Base-by-base conservation (phyloP, 1,139 yeast genomes). In the Hyphopichia fennica region DNA sequence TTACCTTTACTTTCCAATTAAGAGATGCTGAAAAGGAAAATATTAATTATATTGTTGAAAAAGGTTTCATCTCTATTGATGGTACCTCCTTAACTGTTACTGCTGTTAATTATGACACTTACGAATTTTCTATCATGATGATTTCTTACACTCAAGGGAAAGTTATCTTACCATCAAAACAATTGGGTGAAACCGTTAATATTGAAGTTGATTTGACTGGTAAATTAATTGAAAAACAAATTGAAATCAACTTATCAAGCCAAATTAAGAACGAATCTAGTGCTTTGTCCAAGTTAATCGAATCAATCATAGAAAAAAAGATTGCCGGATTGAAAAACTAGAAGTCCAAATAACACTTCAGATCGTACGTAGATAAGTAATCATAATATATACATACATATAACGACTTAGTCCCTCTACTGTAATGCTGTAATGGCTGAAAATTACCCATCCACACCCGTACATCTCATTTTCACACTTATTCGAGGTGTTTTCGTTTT, bases 201-300 rank as follows among this genome's bases (percentile, higher is more conserved):
- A 82, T 95, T 40, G 99, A 93, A 65, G 99, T 93, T 19, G 99
- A 93, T 62, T 72, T 91, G 41, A 87, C 95, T 39, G 99, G 98
- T 18, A 93, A 93, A 65, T 75, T 91, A 49, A 82, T 93, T 47
- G 97, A 88, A 58, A 83, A 87, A 63, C 98, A 91, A 65, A 84
- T 93, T 40, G 78, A 75, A 42, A 49, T 75, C 37, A 75, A 74
- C 41, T 65, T 85, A 49, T 71, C 72, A 39, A 72, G 76, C 31
- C 88, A 85, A 60, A 69, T 86, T 25, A 61, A 61, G 18, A 72
- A 75, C 39, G 60, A 62, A 9, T 64, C 65, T 35, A 69, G 75
- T 52, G 58, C 66, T 1, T 66, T 73, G 54, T 57, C 50, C 36
- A 63, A 62, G 37, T 61, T 83, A 47, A 72, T 86, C 39, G 72